phyloP scores from a whole-genome alignment of 2,329 filamentous ascomycete genomes.

The Trichoderma sp. region DNA sequence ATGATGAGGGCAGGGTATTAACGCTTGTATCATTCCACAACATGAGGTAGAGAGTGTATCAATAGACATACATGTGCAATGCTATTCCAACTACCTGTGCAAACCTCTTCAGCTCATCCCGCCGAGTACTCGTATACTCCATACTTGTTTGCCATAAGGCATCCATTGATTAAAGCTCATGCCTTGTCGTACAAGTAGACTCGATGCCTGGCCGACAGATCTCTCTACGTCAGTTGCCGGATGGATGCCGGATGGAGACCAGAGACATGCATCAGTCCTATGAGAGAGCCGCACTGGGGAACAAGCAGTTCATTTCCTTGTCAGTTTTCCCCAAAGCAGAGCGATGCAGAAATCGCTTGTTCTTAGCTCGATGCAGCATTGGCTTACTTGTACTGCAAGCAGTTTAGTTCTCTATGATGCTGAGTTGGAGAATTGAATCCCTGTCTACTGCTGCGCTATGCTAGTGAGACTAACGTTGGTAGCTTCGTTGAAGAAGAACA shows the following conservation, averaged over 20 bases:
- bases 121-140: neutral
- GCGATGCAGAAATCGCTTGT: neutral
- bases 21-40: neutral
- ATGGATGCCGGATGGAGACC: neutral
- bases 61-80: neutral
- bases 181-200: neutral
- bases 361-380: neutral
- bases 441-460: conserved; percentile 3
- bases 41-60: neutral
- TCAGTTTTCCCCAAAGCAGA: neutral
- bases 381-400: neutral
- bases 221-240: neutral
- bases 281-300: neutral
- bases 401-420: neutral
- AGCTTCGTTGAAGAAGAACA: neutral
- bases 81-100: neutral
- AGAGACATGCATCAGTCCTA: neutral
- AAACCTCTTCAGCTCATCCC: neutral
- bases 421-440: conserved; percentile 3
- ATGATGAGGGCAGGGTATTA: too few species aligned
- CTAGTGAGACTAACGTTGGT: neutral
- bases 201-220: neutral
- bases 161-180: neutral
- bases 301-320: neutral
- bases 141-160: neutral